A percentile compares a stretch with the other conserved stretches of the same genome.
phyloP scores from a whole-genome alignment of 345 rosid species.

The Viola odorata region DNA sequence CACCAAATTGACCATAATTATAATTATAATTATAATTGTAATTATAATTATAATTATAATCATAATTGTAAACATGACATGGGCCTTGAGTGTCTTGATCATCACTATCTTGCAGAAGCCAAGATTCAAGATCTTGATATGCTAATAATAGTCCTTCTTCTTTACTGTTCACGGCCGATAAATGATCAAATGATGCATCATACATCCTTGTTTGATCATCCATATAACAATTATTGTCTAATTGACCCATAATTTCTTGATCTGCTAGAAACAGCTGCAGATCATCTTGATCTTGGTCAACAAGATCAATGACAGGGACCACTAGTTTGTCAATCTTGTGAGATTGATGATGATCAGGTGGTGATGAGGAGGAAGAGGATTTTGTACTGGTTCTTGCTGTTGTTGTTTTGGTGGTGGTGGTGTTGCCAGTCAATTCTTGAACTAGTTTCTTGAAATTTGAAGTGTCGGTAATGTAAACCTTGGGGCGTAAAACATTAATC shows the following conservation, averaged over 20 bases:
- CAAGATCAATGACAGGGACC: background rate
- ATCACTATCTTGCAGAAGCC: conserved; percentile 14
- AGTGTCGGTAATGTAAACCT: conserved; percentile 29
- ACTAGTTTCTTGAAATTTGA: conserved; percentile 32
- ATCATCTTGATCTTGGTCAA: background rate
- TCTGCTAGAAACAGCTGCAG: background rate
- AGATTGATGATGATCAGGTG: background rate
- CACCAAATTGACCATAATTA: no score
- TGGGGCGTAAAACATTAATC: conserved; percentile 27
- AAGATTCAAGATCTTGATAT: conserved; percentile 17
- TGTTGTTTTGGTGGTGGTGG: background rate
- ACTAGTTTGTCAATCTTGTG: background rate
- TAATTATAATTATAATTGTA: background rate
- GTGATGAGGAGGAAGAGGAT: background rate
- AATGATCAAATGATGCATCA: background rate
- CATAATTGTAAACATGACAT: background rate
- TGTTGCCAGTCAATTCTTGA: conserved; percentile 37
- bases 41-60: background rate
- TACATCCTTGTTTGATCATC: no score
- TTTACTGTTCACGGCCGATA: background rate
- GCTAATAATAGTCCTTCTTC: background rate
- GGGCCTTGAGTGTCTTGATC: background rate
- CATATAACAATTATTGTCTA: background rate
- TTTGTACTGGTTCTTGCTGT: no score
- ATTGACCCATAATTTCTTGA: background rate